Evolutionary conservation across 345 rosid genomes (phyloP).

Genomic region (Sisymbrium irio): DNA sequence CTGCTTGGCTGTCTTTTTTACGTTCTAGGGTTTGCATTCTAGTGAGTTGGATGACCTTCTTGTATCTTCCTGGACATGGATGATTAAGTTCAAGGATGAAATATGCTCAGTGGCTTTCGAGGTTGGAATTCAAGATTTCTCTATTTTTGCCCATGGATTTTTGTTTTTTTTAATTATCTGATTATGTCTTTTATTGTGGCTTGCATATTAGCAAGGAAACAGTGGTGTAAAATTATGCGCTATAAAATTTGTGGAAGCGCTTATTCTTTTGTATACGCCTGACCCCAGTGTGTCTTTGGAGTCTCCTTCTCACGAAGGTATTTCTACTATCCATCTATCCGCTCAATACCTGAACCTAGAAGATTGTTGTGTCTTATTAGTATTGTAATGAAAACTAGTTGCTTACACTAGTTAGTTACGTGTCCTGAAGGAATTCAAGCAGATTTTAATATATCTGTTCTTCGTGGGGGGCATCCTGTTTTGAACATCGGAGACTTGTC

Average conservation of each 20-base stretch:
- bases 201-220: constrained; percentile 62
- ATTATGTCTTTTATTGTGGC: constrained; percentile 22
- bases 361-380: not conserved
- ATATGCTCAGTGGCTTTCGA: constrained; percentile 70
- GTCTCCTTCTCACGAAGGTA: constrained; percentile 70
- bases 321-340: constrained; percentile 1
- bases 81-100: constrained; percentile 84
- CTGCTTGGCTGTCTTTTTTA: constrained; percentile 12
- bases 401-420: constrained; percentile 27
- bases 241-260: constrained; percentile 83
- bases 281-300: constrained; percentile 64
- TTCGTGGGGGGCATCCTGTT: constrained; percentile 86
- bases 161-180: constrained; percentile 13
- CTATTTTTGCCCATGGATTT: not conserved
- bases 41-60: constrained; percentile 63
- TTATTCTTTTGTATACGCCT: constrained; percentile 83
- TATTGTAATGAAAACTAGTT: constrained; percentile 5
- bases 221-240: constrained; percentile 76
- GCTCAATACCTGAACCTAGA: not conserved
- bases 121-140: constrained; percentile 41
- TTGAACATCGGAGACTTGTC: constrained; percentile 86
- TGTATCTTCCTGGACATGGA: constrained; percentile 76
- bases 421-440: constrained; percentile 36
- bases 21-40: constrained; percentile 63
- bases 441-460: constrained; percentile 79